Percentiles rank a stretch among this genome's conserved stretches.
phyloP scores from a whole-genome alignment of 2,329 filamentous ascomycete species.

The Botrytis tulipae region DNA sequence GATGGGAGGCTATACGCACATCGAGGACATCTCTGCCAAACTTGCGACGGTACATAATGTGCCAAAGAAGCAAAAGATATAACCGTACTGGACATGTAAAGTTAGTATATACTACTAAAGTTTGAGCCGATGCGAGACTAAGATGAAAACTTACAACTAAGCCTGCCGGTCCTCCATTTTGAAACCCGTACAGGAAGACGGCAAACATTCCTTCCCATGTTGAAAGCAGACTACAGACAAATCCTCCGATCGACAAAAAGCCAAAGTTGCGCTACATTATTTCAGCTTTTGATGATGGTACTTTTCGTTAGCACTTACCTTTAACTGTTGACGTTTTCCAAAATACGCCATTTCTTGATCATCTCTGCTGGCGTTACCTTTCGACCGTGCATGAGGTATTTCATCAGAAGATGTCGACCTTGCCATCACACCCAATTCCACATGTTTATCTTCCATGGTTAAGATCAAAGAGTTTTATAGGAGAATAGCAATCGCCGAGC shows the following conservation, averaged over 20 bases:
- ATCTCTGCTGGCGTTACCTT: constrained; percentile 28
- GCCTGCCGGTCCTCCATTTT: constrained; percentile 36
- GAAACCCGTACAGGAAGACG: constrained; percentile 27
- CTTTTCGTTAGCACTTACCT: constrained; percentile 20
- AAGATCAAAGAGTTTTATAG: background rate
- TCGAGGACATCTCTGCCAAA: constrained; percentile 32
- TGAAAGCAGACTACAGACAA: constrained; percentile 43
- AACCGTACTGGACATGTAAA: background rate
- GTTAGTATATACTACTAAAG: background rate
- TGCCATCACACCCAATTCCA: constrained; percentile 20
- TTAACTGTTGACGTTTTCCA: constrained; percentile 33
- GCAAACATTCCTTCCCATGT: constrained; percentile 43
- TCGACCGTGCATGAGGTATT: constrained; percentile 14
- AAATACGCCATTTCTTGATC: constrained; percentile 33
- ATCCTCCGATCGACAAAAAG: constrained; percentile 43
- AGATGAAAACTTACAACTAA: constrained; percentile 33
- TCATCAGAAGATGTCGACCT: constrained; percentile 11
- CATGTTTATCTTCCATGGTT: constrained; percentile 26
- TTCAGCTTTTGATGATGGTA: background rate
- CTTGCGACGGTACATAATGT: constrained; percentile 25
- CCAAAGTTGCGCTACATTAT: constrained; percentile 41
- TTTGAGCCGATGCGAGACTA: background rate
- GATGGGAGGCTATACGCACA: constrained; percentile 26
- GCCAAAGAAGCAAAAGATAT: constrained; percentile 28
- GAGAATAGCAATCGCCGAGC: background rate